Evolutionary conservation across 768 basidiomycete species (phyloP), one percentile per base, ranked within the genome.

Genomic region (Leucocoprinus sp.): DNA sequence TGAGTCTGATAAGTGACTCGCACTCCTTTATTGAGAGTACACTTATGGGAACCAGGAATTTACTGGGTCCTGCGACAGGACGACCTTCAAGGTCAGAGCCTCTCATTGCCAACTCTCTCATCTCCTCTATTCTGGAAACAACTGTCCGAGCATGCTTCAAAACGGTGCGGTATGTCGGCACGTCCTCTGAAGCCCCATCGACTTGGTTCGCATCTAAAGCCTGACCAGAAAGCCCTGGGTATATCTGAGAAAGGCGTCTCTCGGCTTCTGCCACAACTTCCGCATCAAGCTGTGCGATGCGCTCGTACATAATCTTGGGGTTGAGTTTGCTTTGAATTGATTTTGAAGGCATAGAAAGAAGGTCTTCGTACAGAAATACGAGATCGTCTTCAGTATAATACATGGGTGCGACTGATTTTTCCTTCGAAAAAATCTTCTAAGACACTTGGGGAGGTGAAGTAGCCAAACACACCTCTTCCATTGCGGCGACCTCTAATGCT

Each of bases 21-120:
- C 75, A 79, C 56, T 87, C 82, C 8, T 60, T 50, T 14, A 61
- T 37, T 0, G 80, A 71, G 15, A 84, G 56, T 8, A 80, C 44
- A 12, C 68, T 64, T 2, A 76, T 54, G 14, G 74, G 70, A 15
- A 78, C 52, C 19, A 45, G 40, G 9, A 48, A 21, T 9, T 11
- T 41, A 12, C 39, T 48, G 5, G 31, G 39, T 11, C 38, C 46
- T n/a, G 33, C 46, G n/a, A 35, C 34, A 28, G 33, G 33, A 8
- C 59, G 49, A 5, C 51, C 45, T n/a, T 52, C 35, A 29, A 46
- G 35, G 43, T 52, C 35, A 29, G 49, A 40, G 40, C 42, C 39
- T 50, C 52, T 41, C 24, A 52, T 39, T 4, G 50, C 47, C 17
- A 54, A 24, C 4, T 52, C 52, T 34, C 58, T 57, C 2, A 60